Conservation (phyloP, 805 yeast species). For the Candida sphagnicola region DNA sequence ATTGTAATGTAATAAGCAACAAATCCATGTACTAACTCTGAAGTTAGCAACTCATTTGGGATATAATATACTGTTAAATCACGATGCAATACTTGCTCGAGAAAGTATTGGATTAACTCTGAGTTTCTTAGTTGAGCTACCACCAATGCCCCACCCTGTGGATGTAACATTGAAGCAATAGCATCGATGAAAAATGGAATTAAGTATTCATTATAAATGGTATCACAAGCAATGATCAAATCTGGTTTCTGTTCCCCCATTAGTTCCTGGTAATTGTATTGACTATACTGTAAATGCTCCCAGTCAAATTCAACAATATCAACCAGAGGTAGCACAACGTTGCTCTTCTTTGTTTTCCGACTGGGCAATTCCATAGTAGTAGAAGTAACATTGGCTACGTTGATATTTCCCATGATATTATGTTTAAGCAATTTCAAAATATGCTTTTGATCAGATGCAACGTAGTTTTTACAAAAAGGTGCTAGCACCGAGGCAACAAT, state of each 20-base stretch:
- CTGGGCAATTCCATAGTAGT: slow-evolving; percentile 2
- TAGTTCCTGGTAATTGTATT: slow-evolving; percentile 14
- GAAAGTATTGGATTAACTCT: slow-evolving; percentile 45
- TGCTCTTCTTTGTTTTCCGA: neutral
- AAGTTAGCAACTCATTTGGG: slow-evolving; percentile 24
- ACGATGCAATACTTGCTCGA: slow-evolving; percentile 25
- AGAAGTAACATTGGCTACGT: neutral
- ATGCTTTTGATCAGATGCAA: slow-evolving; percentile 59
- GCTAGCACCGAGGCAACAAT: slow-evolving; percentile 40
- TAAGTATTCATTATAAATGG: slow-evolving; percentile 60
- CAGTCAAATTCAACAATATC: slow-evolving; percentile 58
- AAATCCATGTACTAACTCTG: slow-evolving; percentile 38
- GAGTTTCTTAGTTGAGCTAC: slow-evolving; percentile 53
- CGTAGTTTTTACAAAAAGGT: slow-evolving; percentile 28
- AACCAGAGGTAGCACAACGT: slow-evolving; percentile 16
- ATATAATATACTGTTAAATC: slow-evolving; percentile 32
- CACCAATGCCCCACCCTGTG: slow-evolving; percentile 38
- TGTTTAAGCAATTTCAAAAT: slow-evolving; percentile 45
- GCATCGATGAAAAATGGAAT: slow-evolving; percentile 48
- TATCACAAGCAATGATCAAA: slow-evolving; percentile 57
- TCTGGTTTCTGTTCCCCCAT: slow-evolving; percentile 29
- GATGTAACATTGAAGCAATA: slow-evolving; percentile 30
- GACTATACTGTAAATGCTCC: slow-evolving; percentile 46
- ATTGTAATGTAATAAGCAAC: slow-evolving; percentile 37
- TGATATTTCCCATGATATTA: slow-evolving; percentile 43